A percentile compares a stretch with the other conserved stretches of the same genome.
Conservation (phyloP, 2,329 filamentous ascomycete species). For the Cladophialophora carrionii region DNA sequence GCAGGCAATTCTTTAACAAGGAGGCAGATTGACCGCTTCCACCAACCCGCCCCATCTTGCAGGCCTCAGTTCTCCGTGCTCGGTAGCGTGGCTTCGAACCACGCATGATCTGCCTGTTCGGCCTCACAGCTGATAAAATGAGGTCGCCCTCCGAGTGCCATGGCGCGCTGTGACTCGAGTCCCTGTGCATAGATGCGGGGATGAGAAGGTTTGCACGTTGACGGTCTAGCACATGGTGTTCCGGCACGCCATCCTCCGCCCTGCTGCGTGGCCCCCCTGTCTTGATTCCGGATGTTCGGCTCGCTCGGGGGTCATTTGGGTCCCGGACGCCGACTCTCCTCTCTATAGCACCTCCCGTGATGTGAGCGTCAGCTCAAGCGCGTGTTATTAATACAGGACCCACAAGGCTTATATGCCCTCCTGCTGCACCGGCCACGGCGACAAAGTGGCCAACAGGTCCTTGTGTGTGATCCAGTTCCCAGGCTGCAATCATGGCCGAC, state of each 20-base stretch:
- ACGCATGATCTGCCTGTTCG: not conserved
- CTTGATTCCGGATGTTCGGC: not conserved
- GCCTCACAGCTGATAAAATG: not conserved
- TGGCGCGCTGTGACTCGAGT: not conserved
- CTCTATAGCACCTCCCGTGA: not conserved
- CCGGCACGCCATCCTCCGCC: too few species aligned
- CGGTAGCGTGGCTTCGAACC: not conserved
- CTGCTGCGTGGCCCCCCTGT: not conserved
- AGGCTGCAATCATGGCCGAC: slow-evolving; percentile 14
- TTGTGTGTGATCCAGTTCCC: not conserved
- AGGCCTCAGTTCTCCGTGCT: not conserved
- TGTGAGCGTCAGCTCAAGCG: not conserved
- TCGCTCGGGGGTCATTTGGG: not conserved
- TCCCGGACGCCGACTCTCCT: not conserved
- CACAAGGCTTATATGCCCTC: slow-evolving; percentile 7
- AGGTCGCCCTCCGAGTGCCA: not conserved
- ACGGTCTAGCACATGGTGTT: slow-evolving; percentile 4
- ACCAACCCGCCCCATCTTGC: not conserved
- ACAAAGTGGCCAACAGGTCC: slow-evolving; percentile 1
- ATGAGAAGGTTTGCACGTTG: not conserved
- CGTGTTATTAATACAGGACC: not conserved
- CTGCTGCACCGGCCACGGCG: slow-evolving; percentile 10
- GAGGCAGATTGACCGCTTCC: not conserved
- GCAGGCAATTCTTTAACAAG: not conserved
- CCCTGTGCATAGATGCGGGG: not conserved